Percentiles rank a stretch among this genome's conserved stretches.
Evolutionary conservation across 495 filamentous ascomycete genomes (phyloP).

Genomic region (Penicillium cosmopolitanum): DNA sequence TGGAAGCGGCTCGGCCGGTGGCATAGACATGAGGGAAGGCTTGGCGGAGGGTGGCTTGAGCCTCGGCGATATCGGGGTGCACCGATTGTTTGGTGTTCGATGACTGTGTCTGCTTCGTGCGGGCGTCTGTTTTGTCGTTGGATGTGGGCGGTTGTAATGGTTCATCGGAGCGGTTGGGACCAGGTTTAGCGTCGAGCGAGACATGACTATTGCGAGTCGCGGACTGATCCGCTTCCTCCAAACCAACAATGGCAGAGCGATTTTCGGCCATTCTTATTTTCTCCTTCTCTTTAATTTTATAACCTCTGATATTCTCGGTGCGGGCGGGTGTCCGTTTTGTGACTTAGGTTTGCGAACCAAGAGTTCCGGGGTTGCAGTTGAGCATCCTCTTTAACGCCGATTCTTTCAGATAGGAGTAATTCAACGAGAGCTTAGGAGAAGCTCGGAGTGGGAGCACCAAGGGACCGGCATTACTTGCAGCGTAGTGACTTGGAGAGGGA

Average conservation of each 20-base stretch:
- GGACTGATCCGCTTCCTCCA: constrained; percentile 35
- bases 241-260: constrained; percentile 35
- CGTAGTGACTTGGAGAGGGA: background rate
- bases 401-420: constrained; percentile 13
- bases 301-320: background rate
- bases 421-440: constrained; percentile 36
- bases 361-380: constrained; percentile 27
- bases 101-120: constrained; percentile 32
- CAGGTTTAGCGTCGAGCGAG: constrained; percentile 28
- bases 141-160: constrained; percentile 24
- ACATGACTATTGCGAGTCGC: constrained; percentile 33
- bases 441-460: constrained; percentile 36
- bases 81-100: constrained; percentile 22
- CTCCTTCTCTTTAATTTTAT: constrained; percentile 11
- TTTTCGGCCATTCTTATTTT: constrained; percentile 43
- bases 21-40: constrained; percentile 43
- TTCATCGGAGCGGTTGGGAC: constrained; percentile 29
- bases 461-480: constrained; percentile 44
- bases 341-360: constrained; percentile 23
- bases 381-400: constrained; percentile 20
- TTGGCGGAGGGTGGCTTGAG: constrained; percentile 43
- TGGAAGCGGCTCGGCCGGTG: constrained; percentile 44
- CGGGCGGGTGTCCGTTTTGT: background rate
- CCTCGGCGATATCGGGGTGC: constrained; percentile 32
- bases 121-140: constrained; percentile 31